Evolutionary conservation across 192 early-diverging fungal genomes (phyloP), one percentile per base, ranked within the genome.

Genomic region (Backusella westeae): DNA sequence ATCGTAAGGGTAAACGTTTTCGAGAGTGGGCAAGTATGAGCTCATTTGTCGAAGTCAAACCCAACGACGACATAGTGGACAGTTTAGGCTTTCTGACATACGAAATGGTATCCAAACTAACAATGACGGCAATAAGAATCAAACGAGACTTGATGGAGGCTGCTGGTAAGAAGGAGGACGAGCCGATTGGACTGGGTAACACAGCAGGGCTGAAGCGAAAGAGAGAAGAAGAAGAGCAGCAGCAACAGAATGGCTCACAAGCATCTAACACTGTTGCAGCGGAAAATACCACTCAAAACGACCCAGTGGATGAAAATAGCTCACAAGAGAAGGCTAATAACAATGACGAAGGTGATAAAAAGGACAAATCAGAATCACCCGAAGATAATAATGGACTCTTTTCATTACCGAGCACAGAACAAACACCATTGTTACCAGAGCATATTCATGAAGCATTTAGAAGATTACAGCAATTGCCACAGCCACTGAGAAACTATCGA

Each of bases 361-460:
- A 49, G 34, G 78, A 41, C n/a, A 53, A 23, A 52, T 36, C 19
- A 49, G 83, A 87, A 72, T 83, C 82, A 14, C 56, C 56, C 8
- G 56, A 63, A 63, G 75, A 80, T 69, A 77, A 77, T 5, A 81
- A 75, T 36, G 90, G 89, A 23, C 83, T 98, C 73, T 98, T 99
- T 83, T 90, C 90, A 0, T 82, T 89, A 34, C 94, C 95, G 6
- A 91, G 90, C 12, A 89, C 90, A 36, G 95, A 91, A 70, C 93
- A 93, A 77, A 89, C 91, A 35, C 95, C 96, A 34, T 79, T 99
- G 70, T 81, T 91, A 39, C 92, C 94, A 6, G 84, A 88, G 35
- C 97, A 98, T 80, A 95, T 99, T 52, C 94, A 96, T 69, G 98
- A 99, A 79, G 98, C 96, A 0, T 98, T 96, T 76, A 81, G 97